Evolutionary conservation across 306 rosid genomes (phyloP).

Genomic region (Luffa aegyptiaca): DNA sequence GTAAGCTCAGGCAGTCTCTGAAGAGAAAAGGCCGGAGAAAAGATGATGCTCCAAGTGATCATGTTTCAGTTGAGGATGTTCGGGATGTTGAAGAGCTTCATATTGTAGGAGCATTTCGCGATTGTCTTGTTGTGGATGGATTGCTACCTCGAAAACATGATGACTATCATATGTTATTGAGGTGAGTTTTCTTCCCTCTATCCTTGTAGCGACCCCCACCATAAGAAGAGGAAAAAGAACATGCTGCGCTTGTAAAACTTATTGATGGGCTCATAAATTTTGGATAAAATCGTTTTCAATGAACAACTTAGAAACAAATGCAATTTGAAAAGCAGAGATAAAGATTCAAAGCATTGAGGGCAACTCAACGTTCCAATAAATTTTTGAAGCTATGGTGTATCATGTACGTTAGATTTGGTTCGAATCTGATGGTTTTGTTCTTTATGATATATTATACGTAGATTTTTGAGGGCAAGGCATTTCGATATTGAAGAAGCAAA

Average conservation of each 20-base stretch:
- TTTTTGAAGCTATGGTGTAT: not conserved
- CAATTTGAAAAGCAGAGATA: not conserved
- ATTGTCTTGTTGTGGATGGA: slow-evolving; percentile 48
- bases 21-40: slow-evolving; percentile 49
- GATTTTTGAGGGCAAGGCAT: slow-evolving; percentile 91
- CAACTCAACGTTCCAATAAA: not conserved
- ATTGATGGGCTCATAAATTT: not conserved
- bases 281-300: too few species aligned
- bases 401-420: not conserved
- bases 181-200: slow-evolving; percentile 25
- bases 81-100: slow-evolving; percentile 68
- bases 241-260: not conserved
- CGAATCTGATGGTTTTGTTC: not conserved
- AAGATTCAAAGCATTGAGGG: not conserved
- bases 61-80: slow-evolving; percentile 77
- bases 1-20: slow-evolving; percentile 73
- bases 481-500: slow-evolving; percentile 83
- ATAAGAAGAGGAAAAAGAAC: not conserved
- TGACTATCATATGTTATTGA: slow-evolving; percentile 72
- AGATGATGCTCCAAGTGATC: slow-evolving; percentile 19
- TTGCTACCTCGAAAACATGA: slow-evolving; percentile 61
- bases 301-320: not conserved
- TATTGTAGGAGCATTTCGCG: slow-evolving; percentile 69
- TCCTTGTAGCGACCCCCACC: too few species aligned
- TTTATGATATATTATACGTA: slow-evolving; percentile 4